These are phyloP conservation scores for Lipomyces kockii DNA, from an alignment of 805 yeast genomes.

Conservation along the genomic window DNA sequence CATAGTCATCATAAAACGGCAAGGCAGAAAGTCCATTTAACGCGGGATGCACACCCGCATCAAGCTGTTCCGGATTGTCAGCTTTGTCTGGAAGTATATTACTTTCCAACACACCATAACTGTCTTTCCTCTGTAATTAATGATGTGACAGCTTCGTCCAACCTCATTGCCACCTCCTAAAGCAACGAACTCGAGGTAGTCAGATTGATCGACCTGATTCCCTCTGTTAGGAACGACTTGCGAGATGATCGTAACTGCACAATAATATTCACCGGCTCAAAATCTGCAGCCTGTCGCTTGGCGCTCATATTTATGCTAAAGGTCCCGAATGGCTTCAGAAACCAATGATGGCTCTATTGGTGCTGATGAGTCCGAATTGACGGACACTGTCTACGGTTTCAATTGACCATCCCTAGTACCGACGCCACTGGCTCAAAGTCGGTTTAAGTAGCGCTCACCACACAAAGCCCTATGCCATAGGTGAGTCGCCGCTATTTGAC, in stretches of 20 bases:
- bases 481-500: background rate
- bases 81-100: background rate
- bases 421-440: background rate
- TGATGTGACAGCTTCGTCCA: conserved; percentile 92
- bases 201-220: conserved; percentile 41
- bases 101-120: conserved; percentile 60
- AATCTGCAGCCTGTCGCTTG: conserved; percentile 5
- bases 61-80: conserved; percentile 50
- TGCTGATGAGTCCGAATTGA: background rate
- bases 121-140: conserved; percentile 90
- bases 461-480: background rate
- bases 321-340: background rate
- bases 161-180: conserved; percentile 99
- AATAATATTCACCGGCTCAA: conserved; percentile 16
- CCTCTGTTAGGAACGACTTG: background rate
- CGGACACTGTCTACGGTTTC: too few relatives aligned
- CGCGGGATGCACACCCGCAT: conserved; percentile 98
- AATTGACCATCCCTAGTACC: background rate
- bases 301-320: background rate
- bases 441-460: background rate
- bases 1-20: conserved; percentile 96
- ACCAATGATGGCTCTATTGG: background rate
- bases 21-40: conserved; percentile 84
- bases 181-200: conserved; percentile 72
- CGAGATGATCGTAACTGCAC: background rate